Base-by-base conservation (phyloP, 371 early-diverging fungal genomes). In the Mucor circinelloides region DNA sequence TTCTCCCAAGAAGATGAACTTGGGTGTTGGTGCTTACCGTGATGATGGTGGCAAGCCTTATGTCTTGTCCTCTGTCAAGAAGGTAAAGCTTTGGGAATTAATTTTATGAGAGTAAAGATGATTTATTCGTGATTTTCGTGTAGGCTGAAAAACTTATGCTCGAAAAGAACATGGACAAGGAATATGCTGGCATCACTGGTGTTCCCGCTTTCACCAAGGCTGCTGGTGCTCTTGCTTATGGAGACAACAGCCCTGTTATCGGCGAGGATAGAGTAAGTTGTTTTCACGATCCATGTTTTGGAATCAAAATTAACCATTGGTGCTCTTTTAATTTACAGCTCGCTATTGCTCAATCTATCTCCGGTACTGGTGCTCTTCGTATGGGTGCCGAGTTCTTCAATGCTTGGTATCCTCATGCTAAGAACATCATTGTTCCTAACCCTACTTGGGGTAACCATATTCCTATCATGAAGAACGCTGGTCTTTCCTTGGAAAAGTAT, bases 401-500 rank as follows among this genome's bases (percentile, higher is more conserved):
- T 65, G 80, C 90, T 28, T 97, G 90, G 85, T 95, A 89, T 83
- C 88, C 89, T 64, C 83, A 90, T 64, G 90, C 89, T 76, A 97
- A 95, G 87, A 93, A 89, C 76, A 90, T 98, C 62, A 91, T 93
- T 78, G 85, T 98, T 58, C 99, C 99, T 60, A 94, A 91, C 70
- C 98, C 98, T 69, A 93, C 92, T 76, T 99, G 99, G 99, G 98
- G 98, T 64, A 99, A 99, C 89, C 99, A 99, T 78, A 92, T 84
- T 50, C 90, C 95, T 60, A 93, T 99, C 74, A 94, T 98, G 89
- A 86, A 89, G 66, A 96, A 97, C 79, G 85, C 94, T 59, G 97
- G 96, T 58, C 82, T 99, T 54, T 88, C 90, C 73, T 91, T 96
- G 42, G 91, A 83, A 56, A 85, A 87, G 75, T 98, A 99, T 84